These are phyloP conservation scores for Euphrasia arctica DNA, from an alignment of 305 asterid species.

Conservation along the genomic window DNA sequence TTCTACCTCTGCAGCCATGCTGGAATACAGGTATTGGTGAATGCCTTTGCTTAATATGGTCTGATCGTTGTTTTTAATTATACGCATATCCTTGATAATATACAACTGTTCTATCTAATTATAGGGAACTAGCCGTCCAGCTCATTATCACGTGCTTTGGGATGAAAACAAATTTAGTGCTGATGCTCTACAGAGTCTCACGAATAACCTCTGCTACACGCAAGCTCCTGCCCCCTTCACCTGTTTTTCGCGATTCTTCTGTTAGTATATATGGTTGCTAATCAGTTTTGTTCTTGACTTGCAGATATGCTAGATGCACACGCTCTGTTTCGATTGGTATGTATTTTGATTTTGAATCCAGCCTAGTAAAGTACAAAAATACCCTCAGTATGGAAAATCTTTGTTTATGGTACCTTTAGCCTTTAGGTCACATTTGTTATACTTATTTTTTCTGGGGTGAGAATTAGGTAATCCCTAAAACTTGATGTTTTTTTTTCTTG, in stretches of 20 bases:
- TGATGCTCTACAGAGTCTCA: slow-evolving; percentile 71
- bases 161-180: slow-evolving; percentile 85
- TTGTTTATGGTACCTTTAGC: no score
- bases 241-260: background rate
- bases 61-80: background rate
- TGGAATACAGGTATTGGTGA: slow-evolving; percentile 69
- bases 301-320: slow-evolving; percentile 94
- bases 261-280: background rate
- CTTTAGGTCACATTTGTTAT: no score
- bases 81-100: background rate
- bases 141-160: slow-evolving; percentile 92
- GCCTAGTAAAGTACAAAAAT: background rate
- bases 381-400: background rate
- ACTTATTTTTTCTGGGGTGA: no score
- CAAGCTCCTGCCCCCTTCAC: slow-evolving; percentile 28
- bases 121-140: slow-evolving; percentile 93
- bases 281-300: slow-evolving; percentile 9
- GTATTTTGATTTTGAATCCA: slow-evolving; percentile 17
- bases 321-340: slow-evolving; percentile 96
- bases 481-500: no score
- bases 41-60: background rate
- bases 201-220: slow-evolving; percentile 93
- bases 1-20: slow-evolving; percentile 99
- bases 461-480: no score
- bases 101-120: background rate